Evolutionary conservation across 768 basidiomycete genomes (phyloP).

Genomic region (Pilatotrama ljubarskyi): DNA sequence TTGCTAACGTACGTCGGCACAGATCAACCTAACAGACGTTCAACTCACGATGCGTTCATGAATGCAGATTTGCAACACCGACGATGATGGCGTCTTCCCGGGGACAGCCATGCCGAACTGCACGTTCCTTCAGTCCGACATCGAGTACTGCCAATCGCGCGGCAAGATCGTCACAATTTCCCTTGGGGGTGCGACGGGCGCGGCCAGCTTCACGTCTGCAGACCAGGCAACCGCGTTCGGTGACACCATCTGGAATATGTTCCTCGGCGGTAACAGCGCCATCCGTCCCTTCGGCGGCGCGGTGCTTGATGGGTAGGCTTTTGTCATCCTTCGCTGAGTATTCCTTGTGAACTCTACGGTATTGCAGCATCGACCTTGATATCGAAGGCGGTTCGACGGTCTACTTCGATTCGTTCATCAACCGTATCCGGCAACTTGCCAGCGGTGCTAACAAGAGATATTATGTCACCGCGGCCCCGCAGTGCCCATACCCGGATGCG

Average conservation of each 20-base stretch:
- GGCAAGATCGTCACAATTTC: conserved; percentile 41
- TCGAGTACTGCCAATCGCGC: conserved; percentile 56
- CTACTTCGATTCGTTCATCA: conserved; percentile 41
- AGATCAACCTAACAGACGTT: conserved; percentile 17
- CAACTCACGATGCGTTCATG: not conserved
- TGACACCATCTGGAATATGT: conserved; percentile 68
- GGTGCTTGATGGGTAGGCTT: conserved; percentile 64
- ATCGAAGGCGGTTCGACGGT: conserved; percentile 59
- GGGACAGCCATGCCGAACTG: conserved; percentile 67
- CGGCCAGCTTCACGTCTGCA: conserved; percentile 60
- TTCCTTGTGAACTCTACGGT: not conserved
- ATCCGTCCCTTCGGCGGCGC: conserved; percentile 73
- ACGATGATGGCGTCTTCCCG: conserved; percentile 54
- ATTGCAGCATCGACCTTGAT: conserved; percentile 57
- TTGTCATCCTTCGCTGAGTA: not conserved
- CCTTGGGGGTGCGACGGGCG: conserved; percentile 52
- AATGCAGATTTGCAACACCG: conserved; percentile 58
- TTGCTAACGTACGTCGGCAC: conserved; percentile 50
- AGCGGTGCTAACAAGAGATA: conserved; percentile 55
- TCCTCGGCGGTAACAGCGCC: conserved; percentile 59
- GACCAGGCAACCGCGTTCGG: conserved; percentile 59
- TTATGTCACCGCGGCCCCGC: conserved; percentile 65
- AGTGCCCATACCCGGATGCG: conserved; percentile 70
- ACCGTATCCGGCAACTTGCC: conserved; percentile 51
- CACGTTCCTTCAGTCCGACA: conserved; percentile 55